Conservation (phyloP, 2,329 filamentous ascomycete genomes). For the Fusarium coicis region DNA sequence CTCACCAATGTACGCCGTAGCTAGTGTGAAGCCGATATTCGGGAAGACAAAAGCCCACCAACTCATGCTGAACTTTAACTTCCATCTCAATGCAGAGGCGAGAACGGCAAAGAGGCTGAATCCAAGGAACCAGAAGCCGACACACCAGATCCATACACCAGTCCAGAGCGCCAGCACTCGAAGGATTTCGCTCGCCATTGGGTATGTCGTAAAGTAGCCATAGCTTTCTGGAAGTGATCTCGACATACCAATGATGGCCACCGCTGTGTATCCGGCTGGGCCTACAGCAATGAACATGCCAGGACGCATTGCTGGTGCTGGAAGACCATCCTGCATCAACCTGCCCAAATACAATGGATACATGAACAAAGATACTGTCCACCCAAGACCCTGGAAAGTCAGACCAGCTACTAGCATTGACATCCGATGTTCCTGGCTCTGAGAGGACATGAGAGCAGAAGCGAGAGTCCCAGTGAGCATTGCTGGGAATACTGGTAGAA, state of each 20-base stretch:
- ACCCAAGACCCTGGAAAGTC: constrained; percentile 44
- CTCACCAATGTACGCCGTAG: constrained; percentile 40
- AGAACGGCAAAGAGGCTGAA: constrained; percentile 40
- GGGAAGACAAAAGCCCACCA: constrained; percentile 47
- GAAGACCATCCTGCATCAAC: constrained; percentile 44
- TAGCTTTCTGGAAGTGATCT: constrained; percentile 36
- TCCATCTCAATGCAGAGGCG: constrained; percentile 20
- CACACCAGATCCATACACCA: constrained; percentile 44
- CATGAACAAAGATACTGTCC: constrained; percentile 40
- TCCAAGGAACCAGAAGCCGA: constrained; percentile 44
- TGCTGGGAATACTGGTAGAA: constrained; percentile 46
- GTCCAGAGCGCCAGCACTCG: constrained; percentile 41
- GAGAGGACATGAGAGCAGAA: constrained; percentile 37
- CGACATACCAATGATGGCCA: constrained; percentile 44
- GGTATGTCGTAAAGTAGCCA: constrained; percentile 41
- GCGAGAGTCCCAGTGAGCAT: constrained; percentile 45
- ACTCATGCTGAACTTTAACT: constrained; percentile 40
- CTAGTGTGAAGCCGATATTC: constrained; percentile 42
- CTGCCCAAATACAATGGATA: constrained; percentile 42
- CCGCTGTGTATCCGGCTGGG: constrained; percentile 39
- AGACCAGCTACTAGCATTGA: constrained; percentile 43
- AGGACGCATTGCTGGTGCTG: constrained; percentile 41
- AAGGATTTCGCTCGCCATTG: constrained; percentile 39
- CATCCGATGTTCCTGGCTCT: constrained; percentile 40
- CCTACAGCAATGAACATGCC: constrained; percentile 45